Conservation (phyloP, 1,284 basidiomycete genomes). For the Trametes versicolor region DNA sequence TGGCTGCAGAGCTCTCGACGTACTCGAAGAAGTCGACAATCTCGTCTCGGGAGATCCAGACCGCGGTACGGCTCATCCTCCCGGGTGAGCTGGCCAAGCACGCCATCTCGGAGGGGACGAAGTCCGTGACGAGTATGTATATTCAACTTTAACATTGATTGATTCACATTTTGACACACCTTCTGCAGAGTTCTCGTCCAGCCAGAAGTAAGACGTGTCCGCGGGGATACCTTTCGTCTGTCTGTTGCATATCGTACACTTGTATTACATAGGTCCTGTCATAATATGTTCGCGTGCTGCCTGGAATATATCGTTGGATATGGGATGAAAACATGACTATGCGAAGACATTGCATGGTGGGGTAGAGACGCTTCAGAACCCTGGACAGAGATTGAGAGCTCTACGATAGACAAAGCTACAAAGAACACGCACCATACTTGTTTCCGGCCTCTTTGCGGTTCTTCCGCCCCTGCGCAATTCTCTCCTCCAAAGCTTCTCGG, state of each 20-base stretch:
- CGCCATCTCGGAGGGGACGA: slow-evolving; percentile 86
- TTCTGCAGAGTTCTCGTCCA: slow-evolving; percentile 43
- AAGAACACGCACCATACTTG: slow-evolving; percentile 72
- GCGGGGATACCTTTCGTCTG: slow-evolving; percentile 15
- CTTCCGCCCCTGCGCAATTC: slow-evolving; percentile 79
- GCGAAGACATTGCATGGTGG: not conserved
- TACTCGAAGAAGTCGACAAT: slow-evolving; percentile 83
- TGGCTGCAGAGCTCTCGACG: slow-evolving; percentile 63
- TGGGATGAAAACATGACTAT: not conserved
- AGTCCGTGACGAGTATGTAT: slow-evolving; percentile 52
- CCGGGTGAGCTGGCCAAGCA: slow-evolving; percentile 84
- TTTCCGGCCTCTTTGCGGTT: slow-evolving; percentile 89
- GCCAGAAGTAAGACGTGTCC: slow-evolving; percentile 36
- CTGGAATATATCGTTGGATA: slow-evolving; percentile 24
- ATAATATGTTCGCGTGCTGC: slow-evolving; percentile 30
- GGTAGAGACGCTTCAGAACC: slow-evolving; percentile 19
- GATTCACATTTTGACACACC: not conserved
- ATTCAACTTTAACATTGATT: not conserved
- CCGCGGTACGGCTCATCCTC: slow-evolving; percentile 75
- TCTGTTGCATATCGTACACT: slow-evolving; percentile 32
- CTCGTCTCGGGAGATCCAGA: slow-evolving; percentile 81
- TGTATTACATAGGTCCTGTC: slow-evolving; percentile 33
- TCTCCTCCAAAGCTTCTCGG: slow-evolving; percentile 80
- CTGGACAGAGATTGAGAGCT: slow-evolving; percentile 1
- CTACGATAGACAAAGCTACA: not conserved